These are phyloP conservation scores for Ostreobium quekettii DNA, from an alignment of 139 green algal species.

Conservation along the genomic window DNA sequence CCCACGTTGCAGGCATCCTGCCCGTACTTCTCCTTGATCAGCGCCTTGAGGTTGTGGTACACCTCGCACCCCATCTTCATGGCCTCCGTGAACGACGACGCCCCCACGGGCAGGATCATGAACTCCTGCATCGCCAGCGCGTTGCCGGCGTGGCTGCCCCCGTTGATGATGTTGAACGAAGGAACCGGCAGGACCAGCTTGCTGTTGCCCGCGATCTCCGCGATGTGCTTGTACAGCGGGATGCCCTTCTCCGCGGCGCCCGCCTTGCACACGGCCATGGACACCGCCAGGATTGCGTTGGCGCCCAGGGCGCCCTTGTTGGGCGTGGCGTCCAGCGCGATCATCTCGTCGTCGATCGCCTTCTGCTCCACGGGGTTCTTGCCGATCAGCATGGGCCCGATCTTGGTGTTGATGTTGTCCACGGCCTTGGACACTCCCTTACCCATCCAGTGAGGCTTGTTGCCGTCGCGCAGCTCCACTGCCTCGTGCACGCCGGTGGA, in stretches of 20 bases:
- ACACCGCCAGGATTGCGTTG: constrained; percentile 98
- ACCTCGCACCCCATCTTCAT: constrained; percentile 92
- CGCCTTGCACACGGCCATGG: constrained; percentile 85
- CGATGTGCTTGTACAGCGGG: constrained; percentile 93
- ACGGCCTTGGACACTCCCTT: constrained; percentile 95
- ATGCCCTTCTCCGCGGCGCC: constrained; percentile 90
- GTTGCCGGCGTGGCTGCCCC: constrained; percentile 95
- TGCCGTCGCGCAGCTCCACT: constrained; percentile 92
- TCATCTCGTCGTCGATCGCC: constrained; percentile 87
- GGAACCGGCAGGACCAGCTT: constrained; percentile 96
- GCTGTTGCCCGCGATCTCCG: constrained; percentile 83
- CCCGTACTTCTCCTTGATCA: constrained; percentile 99
- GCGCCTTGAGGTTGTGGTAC: constrained; percentile 93
- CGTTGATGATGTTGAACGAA: constrained; percentile 99
- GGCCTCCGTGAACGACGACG: constrained; percentile 79
- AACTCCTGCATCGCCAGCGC: constrained; percentile 99
- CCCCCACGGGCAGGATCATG: constrained; percentile 94
- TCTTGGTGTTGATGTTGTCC: constrained; percentile 90
- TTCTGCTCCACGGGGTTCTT: constrained; percentile 87
- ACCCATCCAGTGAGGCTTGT: constrained; percentile 69
- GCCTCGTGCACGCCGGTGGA: constrained; percentile 96
- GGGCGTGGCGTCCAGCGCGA: constrained; percentile 86
- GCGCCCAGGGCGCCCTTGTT: constrained; percentile 98
- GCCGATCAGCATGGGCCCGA: constrained; percentile 82
- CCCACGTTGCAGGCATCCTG: constrained; percentile 97